Base-by-base conservation (phyloP, 2,329 filamentous ascomycete species). In the Phaeophleospora eucalypticola region DNA sequence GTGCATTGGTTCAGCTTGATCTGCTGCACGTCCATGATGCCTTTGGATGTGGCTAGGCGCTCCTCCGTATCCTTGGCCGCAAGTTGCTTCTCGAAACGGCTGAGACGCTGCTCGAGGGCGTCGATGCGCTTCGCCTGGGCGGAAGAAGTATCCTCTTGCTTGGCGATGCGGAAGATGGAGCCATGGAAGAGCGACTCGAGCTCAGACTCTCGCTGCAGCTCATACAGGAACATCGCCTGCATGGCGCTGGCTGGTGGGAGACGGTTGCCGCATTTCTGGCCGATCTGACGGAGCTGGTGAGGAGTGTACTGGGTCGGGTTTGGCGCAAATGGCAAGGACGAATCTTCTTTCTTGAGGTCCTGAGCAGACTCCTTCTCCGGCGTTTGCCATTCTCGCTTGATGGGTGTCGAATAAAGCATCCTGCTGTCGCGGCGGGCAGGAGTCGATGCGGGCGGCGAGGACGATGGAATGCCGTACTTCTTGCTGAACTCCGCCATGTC, bases 141-240 rank as follows among this genome's bases (percentile, higher is more conserved):
- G 4, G 42, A 19, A 14, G 37, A 35, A 15, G 41, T 45, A 6
- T 52, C 38, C 18, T 53, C 52, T 12, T 44, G 27, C 32, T 35
- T 34, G 9, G 57, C 51, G 6, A 57, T 46, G 6, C 49, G 38
- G 48, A 61, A 57, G 50, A 62, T 56, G 16, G 52, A 45, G n/a
- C 43, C 39, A 15, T 59, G 45, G 37, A 63, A 61, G 7, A 64
- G 56, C n/a, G 45, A 41, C 45, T 64, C 58, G 19, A 46, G 27
- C 18, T 63, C 59, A 16, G 52, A 52, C 37, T 58, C 33, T 19
- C 61, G 59, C 24, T 58, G 49, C 32, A 61, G 44, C 47, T 63
- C 60, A 45, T 63, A 63, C 37, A 56, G 35, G 21, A 58, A 57
- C 59, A 63, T 63, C 16, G 52, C 54, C 17, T 59, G 50, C 2